phyloP scores from a whole-genome alignment of 1,139 yeast genomes.

The Debaryomycetaceae sp. region DNA sequence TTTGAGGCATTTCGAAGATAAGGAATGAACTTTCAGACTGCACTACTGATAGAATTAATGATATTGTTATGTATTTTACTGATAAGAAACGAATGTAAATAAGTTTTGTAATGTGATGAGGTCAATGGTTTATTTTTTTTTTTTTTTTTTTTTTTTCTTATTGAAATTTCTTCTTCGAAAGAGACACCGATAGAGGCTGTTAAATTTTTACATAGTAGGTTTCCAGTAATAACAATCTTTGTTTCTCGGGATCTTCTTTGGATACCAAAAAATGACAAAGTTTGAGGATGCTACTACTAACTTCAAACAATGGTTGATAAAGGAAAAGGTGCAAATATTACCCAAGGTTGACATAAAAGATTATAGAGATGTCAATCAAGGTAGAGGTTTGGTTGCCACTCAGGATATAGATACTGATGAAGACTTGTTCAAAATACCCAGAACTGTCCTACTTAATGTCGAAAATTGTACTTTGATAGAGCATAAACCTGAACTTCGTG shows the following conservation, averaged over 20 bases:
- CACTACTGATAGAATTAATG: too few relatives aligned
- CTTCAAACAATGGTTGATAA: slow-evolving; percentile 54
- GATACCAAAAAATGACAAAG: slow-evolving; percentile 2
- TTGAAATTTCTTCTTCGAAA: too few relatives aligned
- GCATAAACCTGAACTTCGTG: slow-evolving; percentile 28
- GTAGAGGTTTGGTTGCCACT: slow-evolving; percentile 72
- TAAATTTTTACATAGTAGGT: too few relatives aligned
- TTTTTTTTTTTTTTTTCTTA: too few relatives aligned
- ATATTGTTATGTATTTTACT: too few relatives aligned
- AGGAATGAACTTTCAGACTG: too few relatives aligned
- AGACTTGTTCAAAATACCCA: slow-evolving; percentile 65
- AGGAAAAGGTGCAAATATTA: slow-evolving; percentile 46
- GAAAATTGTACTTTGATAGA: slow-evolving; percentile 49
- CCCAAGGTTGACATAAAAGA: slow-evolving; percentile 60
- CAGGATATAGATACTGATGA: slow-evolving; percentile 60
- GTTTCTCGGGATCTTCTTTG: background rate
- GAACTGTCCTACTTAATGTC: slow-evolving; percentile 53
- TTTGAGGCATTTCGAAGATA: slow-evolving; percentile 4
- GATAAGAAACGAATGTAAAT: too few relatives aligned
- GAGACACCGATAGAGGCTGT: too few relatives aligned
- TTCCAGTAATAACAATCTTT: too few relatives aligned
- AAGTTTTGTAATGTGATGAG: too few relatives aligned
- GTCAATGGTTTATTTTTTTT: too few relatives aligned
- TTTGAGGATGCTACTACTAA: slow-evolving; percentile 27
- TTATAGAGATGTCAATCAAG: slow-evolving; percentile 56